These are phyloP conservation scores for Termitomyces sp. DNA, from an alignment of 768 basidiomycete species.

Conservation along the genomic window DNA sequence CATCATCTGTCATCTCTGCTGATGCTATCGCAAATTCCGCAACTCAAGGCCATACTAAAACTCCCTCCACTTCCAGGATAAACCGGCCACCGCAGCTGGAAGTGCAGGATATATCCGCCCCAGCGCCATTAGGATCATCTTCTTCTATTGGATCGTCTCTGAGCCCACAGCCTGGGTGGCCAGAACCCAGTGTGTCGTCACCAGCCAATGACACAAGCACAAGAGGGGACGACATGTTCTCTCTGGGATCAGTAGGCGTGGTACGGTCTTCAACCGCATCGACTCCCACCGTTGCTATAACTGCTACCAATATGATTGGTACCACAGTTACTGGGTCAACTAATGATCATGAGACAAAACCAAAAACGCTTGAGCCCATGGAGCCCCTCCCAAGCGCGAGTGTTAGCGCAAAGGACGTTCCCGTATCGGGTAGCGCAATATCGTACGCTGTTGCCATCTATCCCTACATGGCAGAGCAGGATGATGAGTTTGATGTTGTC, in stretches of 20 bases:
- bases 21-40: constrained; percentile 34
- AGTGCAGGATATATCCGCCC: constrained; percentile 53
- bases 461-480: constrained; percentile 97
- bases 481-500: constrained; percentile 96
- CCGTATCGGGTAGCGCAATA: constrained; percentile 45
- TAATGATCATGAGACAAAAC: constrained; percentile 21
- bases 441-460: constrained; percentile 98
- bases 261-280: constrained; percentile 19
- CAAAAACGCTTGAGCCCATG: constrained; percentile 10
- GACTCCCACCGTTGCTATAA: constrained; percentile 21
- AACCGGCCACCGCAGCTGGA: constrained; percentile 65
- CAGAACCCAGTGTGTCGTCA: constrained; percentile 57
- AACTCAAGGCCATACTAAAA: constrained; percentile 39
- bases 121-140: constrained; percentile 47
- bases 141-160: constrained; percentile 44
- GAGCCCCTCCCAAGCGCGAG: constrained; percentile 17
- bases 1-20: constrained; percentile 47
- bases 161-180: constrained; percentile 73
- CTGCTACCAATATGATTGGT: constrained; percentile 18
- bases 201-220: constrained; percentile 37
- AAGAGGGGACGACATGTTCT: constrained; percentile 34
- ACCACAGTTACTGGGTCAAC: constrained; percentile 24
- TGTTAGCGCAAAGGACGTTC: constrained; percentile 32
- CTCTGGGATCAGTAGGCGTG: constrained; percentile 27
- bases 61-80: constrained; percentile 32